Evolutionary conservation across 139 green algal genomes (phyloP).

Genomic region (Gonium pectorale): DNA sequence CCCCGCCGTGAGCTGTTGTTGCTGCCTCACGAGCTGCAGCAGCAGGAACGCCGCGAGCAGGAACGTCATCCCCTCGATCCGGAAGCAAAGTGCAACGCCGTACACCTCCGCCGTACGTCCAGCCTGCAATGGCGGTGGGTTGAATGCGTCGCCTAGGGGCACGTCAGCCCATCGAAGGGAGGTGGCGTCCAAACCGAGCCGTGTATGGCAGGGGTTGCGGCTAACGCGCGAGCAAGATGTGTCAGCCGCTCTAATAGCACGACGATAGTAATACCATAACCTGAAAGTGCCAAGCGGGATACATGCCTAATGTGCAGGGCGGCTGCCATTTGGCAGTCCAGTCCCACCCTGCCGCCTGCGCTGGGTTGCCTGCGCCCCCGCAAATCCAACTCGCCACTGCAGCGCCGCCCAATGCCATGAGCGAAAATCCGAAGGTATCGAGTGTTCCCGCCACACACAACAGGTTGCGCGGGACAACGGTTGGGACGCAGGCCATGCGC

Average conservation of each 20-base stretch:
- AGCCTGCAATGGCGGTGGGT: slow-evolving; percentile 1
- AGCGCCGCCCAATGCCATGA: slow-evolving; percentile 4
- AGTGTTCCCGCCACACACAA: slow-evolving; percentile 20
- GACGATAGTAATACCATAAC: too few relatives aligned
- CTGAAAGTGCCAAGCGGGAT: too few relatives aligned
- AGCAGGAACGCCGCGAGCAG: slow-evolving; percentile 5
- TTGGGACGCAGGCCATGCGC: background rate
- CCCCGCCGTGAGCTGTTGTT: background rate
- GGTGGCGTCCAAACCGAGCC: too few relatives aligned
- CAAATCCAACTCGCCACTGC: background rate
- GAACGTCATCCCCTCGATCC: slow-evolving; percentile 15
- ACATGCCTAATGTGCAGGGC: too few relatives aligned
- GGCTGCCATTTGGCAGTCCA: too few relatives aligned
- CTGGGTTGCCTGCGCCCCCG: too few relatives aligned
- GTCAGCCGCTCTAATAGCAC: too few relatives aligned
- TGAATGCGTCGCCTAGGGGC: too few relatives aligned
- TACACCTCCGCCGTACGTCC: slow-evolving; percentile 17
- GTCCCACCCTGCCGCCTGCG: too few relatives aligned
- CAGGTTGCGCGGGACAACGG: background rate
- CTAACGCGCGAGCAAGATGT: too few relatives aligned
- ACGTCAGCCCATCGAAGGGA: too few relatives aligned
- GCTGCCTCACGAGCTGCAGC: background rate
- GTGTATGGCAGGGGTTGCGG: too few relatives aligned
- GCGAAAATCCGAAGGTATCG: background rate
- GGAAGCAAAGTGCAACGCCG: slow-evolving; percentile 22